A percentile compares a stretch with the other conserved stretches of the same genome.
phyloP scores from a whole-genome alignment of 1,284 basidiomycete genomes.

The Trametes hirsuta region DNA sequence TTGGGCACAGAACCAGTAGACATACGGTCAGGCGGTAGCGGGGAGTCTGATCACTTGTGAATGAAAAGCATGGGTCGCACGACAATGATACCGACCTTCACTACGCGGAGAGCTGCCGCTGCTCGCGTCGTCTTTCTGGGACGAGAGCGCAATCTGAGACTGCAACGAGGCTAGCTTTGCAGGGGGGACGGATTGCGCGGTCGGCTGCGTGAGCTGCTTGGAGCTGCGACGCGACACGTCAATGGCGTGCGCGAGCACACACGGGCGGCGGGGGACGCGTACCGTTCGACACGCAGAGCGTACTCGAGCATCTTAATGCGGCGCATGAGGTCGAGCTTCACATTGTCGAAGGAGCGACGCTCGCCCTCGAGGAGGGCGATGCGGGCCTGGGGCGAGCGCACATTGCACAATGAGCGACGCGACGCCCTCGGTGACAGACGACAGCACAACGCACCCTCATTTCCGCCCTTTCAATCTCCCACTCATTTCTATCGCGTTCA shows the following conservation, averaged over 20 bases:
- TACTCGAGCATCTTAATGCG: conserved; percentile 99
- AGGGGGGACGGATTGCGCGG: conserved; percentile 54
- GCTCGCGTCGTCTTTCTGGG: conserved; percentile 73
- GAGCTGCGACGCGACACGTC: conserved; percentile 57
- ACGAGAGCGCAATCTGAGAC: conserved; percentile 51
- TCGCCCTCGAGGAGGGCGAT: conserved; percentile 98
- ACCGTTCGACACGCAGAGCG: conserved; percentile 93
- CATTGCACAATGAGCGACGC: conserved; percentile 26
- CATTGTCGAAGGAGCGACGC: conserved; percentile 94
- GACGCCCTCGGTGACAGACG: conserved; percentile 34
- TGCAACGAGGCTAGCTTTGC: conserved; percentile 65
- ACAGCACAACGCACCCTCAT: conserved; percentile 73
- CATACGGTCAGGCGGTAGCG: conserved; percentile 70
- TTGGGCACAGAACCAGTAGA: conserved; percentile 48
- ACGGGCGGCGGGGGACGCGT: conserved; percentile 36
- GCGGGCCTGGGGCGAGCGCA: conserved; percentile 63
- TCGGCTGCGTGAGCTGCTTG: conserved; percentile 72
- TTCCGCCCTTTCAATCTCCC: conserved; percentile 99
- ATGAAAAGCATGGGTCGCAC: neutral
- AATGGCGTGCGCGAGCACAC: conserved; percentile 25
- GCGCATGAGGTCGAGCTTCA: conserved; percentile 93
- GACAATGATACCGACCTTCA: conserved; percentile 57
- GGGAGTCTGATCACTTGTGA: conserved; percentile 56
- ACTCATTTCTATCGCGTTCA: conserved; percentile 97
- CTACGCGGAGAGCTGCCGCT: conserved; percentile 79